phyloP scores from a whole-genome alignment of 2,329 filamentous ascomycete species.

The Fusarium cicatricum region DNA sequence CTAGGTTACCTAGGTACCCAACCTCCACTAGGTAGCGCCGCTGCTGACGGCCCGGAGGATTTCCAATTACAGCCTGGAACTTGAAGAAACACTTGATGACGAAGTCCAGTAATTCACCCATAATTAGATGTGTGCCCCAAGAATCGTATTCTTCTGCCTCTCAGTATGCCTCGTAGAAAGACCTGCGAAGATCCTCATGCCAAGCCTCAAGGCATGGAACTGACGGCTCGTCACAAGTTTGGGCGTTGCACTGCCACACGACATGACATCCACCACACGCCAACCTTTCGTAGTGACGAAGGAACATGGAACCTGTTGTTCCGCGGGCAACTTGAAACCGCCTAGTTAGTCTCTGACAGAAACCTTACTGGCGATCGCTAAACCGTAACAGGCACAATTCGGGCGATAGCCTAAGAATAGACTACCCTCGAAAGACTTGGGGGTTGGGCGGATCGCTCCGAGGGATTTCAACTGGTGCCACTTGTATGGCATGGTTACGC shows the following conservation, averaged over 20 bases:
- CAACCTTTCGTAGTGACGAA: background rate
- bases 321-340: background rate
- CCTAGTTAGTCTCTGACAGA: constrained; percentile 7
- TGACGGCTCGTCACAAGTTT: constrained; percentile 1
- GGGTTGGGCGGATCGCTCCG: constrained; percentile 20
- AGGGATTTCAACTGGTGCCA: constrained; percentile 1
- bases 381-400: constrained; percentile 20
- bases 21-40: background rate
- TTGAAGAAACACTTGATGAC: background rate
- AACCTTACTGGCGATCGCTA: constrained; percentile 33
- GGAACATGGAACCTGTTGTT: background rate
- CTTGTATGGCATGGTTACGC: constrained; percentile 25
- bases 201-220: constrained; percentile 14
- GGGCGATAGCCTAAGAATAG: constrained; percentile 31
- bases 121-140: background rate
- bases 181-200: constrained; percentile 24
- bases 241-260: constrained; percentile 33
- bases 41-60: background rate
- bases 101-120: too few relatives aligned
- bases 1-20: too few relatives aligned
- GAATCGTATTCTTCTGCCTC: background rate
- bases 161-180: constrained; percentile 7
- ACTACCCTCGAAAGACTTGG: background rate
- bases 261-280: constrained; percentile 13
- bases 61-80: too few relatives aligned